Percentiles rank a stretch among this genome's conserved stretches.
These are phyloP conservation scores for Aspergillus pseudonomiae DNA, from an alignment of 2,329 filamentous ascomycete species.

Conservation along the genomic window DNA sequence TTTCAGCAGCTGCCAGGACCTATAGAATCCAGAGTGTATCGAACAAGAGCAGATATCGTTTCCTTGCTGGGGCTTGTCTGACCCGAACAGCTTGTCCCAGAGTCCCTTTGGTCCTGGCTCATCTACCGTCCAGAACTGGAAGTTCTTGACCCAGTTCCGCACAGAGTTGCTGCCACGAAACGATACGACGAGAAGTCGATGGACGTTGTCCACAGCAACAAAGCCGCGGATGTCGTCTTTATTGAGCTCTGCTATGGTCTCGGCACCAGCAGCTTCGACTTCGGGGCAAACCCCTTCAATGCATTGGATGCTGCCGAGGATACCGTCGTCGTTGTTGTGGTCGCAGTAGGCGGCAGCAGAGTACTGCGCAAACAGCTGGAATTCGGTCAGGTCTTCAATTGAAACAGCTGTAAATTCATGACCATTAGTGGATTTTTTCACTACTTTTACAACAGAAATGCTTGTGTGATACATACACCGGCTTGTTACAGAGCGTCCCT, in stretches of 20 bases:
- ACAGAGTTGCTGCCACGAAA: background rate
- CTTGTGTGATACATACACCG: background rate
- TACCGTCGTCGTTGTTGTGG: background rate
- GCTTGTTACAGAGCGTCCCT: background rate
- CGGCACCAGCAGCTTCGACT: background rate
- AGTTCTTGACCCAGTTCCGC: background rate
- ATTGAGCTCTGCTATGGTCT: background rate
- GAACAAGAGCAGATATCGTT: background rate
- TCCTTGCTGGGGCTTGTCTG: background rate
- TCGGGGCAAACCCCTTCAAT: background rate
- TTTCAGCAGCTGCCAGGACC: background rate
- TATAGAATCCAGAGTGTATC: background rate
- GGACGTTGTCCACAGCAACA: background rate
- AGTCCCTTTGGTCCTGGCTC: background rate
- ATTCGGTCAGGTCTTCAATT: background rate
- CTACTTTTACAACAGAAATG: background rate
- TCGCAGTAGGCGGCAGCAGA: background rate
- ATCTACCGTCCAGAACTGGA: background rate
- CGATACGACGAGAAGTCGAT: background rate
- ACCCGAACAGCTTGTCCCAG: background rate
- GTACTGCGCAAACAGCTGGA: background rate
- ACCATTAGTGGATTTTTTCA: background rate
- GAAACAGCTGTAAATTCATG: background rate
- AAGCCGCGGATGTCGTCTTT: background rate
- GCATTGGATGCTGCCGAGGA: background rate